phyloP scores from a whole-genome alignment of 1,284 basidiomycete genomes.

The Irpex sp. region DNA sequence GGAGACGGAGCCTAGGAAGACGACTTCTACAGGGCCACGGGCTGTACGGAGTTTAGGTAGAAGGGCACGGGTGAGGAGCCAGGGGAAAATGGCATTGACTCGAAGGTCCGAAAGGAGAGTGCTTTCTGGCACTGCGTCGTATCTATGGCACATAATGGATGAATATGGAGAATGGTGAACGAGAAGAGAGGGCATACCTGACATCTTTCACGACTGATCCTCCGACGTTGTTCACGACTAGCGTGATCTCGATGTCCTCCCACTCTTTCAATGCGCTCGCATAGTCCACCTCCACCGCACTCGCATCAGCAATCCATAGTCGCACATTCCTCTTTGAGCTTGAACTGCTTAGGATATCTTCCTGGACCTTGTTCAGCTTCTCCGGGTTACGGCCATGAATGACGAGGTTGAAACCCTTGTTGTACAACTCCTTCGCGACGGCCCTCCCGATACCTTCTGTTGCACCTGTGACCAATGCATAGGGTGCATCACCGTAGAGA shows the following conservation, averaged over 20 bases:
- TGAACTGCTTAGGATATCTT: conserved; percentile 17
- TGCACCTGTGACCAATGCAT: conserved; percentile 28
- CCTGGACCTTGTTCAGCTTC: conserved; percentile 24
- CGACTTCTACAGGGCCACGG: conserved; percentile 6
- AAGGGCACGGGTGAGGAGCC: conserved; percentile 8
- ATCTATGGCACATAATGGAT: background rate
- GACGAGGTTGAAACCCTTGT: conserved; percentile 28
- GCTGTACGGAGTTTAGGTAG: conserved; percentile 9
- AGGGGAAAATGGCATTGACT: conserved; percentile 4
- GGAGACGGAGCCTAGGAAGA: conserved; percentile 11
- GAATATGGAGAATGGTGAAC: background rate
- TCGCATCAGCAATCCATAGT: conserved; percentile 26
- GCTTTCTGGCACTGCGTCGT: conserved; percentile 4
- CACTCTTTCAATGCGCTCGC: conserved; percentile 19
- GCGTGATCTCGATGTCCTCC: conserved; percentile 24
- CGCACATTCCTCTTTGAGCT: conserved; percentile 17
- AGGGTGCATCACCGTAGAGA: conserved; percentile 22
- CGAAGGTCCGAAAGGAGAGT: conserved; percentile 5
- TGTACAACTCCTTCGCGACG: conserved; percentile 25
- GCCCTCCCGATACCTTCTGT: conserved; percentile 30
- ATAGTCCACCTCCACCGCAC: conserved; percentile 21
- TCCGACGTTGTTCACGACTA: conserved; percentile 29
- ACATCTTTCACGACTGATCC: conserved; percentile 7
- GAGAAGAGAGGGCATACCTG: background rate
- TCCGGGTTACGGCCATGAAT: conserved; percentile 28